phyloP scores from a whole-genome alignment of 352 stramenopile genomes.

The Phytopythium sindhum region DNA sequence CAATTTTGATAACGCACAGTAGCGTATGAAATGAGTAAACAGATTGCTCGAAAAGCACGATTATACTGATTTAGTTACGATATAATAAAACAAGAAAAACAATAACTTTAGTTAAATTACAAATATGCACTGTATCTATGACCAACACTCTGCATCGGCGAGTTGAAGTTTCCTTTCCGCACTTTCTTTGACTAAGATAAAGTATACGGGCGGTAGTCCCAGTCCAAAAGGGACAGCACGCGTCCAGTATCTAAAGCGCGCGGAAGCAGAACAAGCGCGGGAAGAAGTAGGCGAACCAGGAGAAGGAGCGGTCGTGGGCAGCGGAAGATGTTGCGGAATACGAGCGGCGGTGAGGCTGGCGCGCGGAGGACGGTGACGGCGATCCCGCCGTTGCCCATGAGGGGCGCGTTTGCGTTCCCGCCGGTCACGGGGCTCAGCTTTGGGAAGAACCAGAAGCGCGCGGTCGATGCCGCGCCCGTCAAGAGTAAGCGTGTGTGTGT shows the following conservation, averaged over 20 bases:
- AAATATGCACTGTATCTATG: background rate
- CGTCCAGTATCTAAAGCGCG: background rate
- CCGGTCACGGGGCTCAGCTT: background rate
- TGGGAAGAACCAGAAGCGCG: background rate
- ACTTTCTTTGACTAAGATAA: background rate
- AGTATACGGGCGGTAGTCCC: background rate
- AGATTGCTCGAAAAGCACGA: background rate
- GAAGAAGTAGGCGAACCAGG: too few species aligned
- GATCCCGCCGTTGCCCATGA: background rate
- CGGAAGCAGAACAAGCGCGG: background rate
- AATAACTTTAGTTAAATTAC: background rate
- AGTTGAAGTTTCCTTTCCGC: conserved; percentile 4
- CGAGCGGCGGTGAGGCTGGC: background rate
- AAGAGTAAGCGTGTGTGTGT: background rate
- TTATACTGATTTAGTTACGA: background rate
- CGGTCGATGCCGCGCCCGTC: background rate
- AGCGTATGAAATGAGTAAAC: background rate
- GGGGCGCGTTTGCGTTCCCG: background rate
- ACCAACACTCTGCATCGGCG: background rate
- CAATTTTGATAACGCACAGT: background rate
- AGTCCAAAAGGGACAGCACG: background rate
- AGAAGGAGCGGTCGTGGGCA: background rate
- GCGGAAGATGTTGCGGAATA: background rate
- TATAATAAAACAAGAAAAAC: background rate
- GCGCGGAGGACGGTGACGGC: background rate